Conservation (phyloP, 192 early-diverging fungal genomes). For the Gamsiella multidivaricata region DNA sequence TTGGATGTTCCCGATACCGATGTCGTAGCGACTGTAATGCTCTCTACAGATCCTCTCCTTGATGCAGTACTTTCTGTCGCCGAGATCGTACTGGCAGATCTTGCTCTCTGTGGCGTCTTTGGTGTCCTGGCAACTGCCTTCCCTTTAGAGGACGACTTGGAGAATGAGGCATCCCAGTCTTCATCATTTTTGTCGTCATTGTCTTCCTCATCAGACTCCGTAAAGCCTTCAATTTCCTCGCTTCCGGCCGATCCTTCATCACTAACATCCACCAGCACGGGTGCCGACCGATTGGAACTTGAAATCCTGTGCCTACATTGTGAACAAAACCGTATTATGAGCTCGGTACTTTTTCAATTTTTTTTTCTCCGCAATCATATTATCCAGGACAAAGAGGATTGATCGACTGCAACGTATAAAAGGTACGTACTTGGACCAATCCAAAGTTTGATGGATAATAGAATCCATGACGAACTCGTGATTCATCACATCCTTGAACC, state of each 20-base stretch:
- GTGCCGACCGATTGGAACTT: too few relatives aligned
- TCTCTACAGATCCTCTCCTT: background rate
- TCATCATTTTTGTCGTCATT: slow-evolving; percentile 1
- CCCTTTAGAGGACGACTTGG: background rate
- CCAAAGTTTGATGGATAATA: slow-evolving; percentile 11
- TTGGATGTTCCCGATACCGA: too few relatives aligned
- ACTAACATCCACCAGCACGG: too few relatives aligned
- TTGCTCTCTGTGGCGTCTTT: background rate
- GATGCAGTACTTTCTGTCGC: background rate
- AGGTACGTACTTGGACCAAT: background rate
- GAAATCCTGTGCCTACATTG: too few relatives aligned
- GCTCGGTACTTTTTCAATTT: too few relatives aligned
- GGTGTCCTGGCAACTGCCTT: background rate
- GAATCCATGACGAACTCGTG: slow-evolving; percentile 21
- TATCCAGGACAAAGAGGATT: too few relatives aligned
- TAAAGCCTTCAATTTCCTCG: background rate
- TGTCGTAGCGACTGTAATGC: background rate
- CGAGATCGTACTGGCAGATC: background rate
- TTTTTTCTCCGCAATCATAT: too few relatives aligned
- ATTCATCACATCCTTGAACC: slow-evolving; percentile 11
- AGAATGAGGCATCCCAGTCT: background rate
- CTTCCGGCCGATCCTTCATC: background rate
- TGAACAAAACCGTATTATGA: too few relatives aligned
- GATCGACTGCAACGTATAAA: too few relatives aligned
- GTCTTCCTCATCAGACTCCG: background rate